Conservation (phyloP, 768 basidiomycete species). For the Tulasnella sp. region DNA sequence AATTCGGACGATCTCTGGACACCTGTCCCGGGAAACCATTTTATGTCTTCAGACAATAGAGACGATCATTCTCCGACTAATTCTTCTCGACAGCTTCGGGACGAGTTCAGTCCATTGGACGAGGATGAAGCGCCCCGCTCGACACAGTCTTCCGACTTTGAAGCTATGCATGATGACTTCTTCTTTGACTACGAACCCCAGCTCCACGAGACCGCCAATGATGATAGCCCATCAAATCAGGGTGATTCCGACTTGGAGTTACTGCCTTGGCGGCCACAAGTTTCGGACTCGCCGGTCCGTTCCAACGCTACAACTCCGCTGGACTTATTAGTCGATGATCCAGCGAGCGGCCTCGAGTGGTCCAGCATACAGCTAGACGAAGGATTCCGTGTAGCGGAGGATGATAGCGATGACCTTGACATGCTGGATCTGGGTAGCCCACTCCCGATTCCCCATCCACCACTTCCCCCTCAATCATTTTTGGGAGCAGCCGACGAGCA, state of each 20-base stretch:
- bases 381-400: background rate
- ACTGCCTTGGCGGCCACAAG: background rate
- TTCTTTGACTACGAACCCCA: background rate
- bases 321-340: background rate
- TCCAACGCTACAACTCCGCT: background rate
- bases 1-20: background rate
- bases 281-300: background rate
- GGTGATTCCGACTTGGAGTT: background rate
- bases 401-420: background rate
- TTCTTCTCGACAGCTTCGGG: background rate
- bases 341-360: background rate
- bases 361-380: background rate
- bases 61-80: background rate
- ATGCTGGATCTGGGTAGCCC: background rate
- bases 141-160: background rate
- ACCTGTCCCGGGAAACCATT: background rate
- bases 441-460: background rate
- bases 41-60: background rate
- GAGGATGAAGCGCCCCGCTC: background rate
- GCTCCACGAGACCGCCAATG: background rate
- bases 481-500: background rate
- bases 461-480: background rate
- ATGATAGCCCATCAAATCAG: background rate
- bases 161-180: background rate
- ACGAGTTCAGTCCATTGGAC: background rate